Conservation (phyloP, 306 rosid genomes). For the Cotoneaster glaucophyllus region DNA sequence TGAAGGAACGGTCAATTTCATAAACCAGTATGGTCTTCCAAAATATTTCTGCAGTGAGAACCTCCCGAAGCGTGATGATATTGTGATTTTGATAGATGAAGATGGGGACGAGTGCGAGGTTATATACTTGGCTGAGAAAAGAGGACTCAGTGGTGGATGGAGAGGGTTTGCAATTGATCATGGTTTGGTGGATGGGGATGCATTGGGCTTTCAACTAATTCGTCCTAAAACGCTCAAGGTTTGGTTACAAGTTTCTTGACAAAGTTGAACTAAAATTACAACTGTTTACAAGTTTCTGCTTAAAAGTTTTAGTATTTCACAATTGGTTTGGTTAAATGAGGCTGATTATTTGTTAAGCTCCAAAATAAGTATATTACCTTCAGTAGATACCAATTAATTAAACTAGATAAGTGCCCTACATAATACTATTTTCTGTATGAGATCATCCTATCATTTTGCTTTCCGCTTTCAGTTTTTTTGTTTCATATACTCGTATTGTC, state of each 20-base stretch:
- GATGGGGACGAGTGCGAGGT: not conserved
- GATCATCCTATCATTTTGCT: not conserved
- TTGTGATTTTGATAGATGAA: not conserved
- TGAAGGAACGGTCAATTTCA: too few relatives aligned
- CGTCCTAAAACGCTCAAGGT: slow-evolving; percentile 43
- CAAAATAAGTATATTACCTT: not conserved
- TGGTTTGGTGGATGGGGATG: slow-evolving; percentile 69
- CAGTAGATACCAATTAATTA: too few relatives aligned
- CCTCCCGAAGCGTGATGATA: not conserved
- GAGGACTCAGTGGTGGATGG: slow-evolving; percentile 1
- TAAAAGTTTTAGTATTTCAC: not conserved
- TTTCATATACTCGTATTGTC: slow-evolving; percentile 10
- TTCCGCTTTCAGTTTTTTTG: not conserved
- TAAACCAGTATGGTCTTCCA: not conserved
- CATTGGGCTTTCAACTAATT: slow-evolving; percentile 61
- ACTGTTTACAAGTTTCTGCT: not conserved
- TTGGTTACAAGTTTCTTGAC: not conserved
- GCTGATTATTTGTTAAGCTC: not conserved
- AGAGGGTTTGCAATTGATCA: slow-evolving; percentile 73
- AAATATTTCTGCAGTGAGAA: not conserved
- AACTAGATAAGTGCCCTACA: not conserved
- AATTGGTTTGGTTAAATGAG: not conserved
- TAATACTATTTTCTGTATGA: not conserved
- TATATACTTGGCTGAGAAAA: not conserved
- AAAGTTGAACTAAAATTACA: not conserved